Percentiles rank a stretch among this genome's conserved stretches.
Evolutionary conservation across 2,329 filamentous ascomycete genomes (phyloP).

Genomic region (Stemphylium beticola): DNA sequence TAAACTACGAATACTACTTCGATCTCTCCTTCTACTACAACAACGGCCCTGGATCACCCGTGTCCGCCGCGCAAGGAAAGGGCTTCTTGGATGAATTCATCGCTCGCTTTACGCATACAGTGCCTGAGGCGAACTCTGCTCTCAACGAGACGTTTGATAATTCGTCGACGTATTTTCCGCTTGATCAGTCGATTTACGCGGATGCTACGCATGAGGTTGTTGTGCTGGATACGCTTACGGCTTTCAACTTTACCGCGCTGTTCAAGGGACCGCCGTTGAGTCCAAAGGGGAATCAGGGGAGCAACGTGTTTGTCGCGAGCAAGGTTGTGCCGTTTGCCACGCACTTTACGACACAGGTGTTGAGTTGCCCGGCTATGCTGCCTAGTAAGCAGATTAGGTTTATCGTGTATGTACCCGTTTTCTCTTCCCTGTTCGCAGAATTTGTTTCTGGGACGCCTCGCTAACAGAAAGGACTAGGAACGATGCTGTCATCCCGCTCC

Average conservation of each 20-base stretch:
- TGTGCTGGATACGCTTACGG: slow-evolving; percentile 37
- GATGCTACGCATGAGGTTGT: slow-evolving; percentile 54
- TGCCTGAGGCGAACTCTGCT: slow-evolving; percentile 26
- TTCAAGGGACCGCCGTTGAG: slow-evolving; percentile 36
- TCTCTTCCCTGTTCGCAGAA: not conserved
- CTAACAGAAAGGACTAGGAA: slow-evolving; percentile 19
- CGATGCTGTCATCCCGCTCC: slow-evolving; percentile 37
- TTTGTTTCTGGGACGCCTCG: not conserved
- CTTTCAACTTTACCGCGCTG: slow-evolving; percentile 40
- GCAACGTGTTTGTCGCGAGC: slow-evolving; percentile 37
- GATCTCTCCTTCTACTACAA: slow-evolving; percentile 50
- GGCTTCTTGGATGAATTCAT: slow-evolving; percentile 40
- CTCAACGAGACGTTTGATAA: slow-evolving; percentile 48
- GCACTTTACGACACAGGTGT: slow-evolving; percentile 39
- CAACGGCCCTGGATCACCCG: slow-evolving; percentile 40
- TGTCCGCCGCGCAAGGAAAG: slow-evolving; percentile 43
- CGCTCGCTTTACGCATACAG: slow-evolving; percentile 35
- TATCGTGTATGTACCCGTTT: slow-evolving; percentile 29
- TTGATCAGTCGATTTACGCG: slow-evolving; percentile 53
- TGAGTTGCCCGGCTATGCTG: slow-evolving; percentile 28
- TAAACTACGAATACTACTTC: slow-evolving; percentile 55
- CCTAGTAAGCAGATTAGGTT: slow-evolving; percentile 40
- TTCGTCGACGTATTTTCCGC: slow-evolving; percentile 51
- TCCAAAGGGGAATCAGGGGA: slow-evolving; percentile 19
- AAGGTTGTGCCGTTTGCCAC: slow-evolving; percentile 40